Conservation (phyloP, 2,329 filamentous ascomycete species). For the Aureobasidium pullulans region DNA sequence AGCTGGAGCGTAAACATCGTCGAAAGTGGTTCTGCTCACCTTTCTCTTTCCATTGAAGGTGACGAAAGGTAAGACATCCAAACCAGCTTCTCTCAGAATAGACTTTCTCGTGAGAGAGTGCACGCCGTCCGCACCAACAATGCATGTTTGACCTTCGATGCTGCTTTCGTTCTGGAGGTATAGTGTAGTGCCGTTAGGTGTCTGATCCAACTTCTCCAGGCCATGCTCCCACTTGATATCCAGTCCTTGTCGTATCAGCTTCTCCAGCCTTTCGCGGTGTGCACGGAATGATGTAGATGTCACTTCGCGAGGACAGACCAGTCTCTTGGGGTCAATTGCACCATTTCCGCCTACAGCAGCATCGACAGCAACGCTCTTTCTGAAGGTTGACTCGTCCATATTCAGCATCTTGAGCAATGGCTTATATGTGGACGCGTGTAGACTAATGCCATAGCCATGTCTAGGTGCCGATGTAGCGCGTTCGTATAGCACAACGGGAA, state of each 20-base stretch:
- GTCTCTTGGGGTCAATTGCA: slow-evolving; percentile 13
- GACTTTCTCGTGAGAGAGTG: slow-evolving; percentile 29
- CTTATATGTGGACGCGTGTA: slow-evolving; percentile 27
- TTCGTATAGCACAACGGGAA: slow-evolving; percentile 30
- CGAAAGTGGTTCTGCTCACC: slow-evolving; percentile 17
- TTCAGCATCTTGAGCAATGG: slow-evolving; percentile 27
- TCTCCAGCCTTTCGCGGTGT: slow-evolving; percentile 30
- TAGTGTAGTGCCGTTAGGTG: slow-evolving; percentile 3
- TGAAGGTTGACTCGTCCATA: slow-evolving; percentile 28
- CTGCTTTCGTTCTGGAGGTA: slow-evolving; percentile 15
- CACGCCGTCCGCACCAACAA: slow-evolving; percentile 32
- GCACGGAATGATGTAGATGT: slow-evolving; percentile 25
- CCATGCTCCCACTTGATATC: slow-evolving; percentile 29
- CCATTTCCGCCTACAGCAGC: slow-evolving; percentile 22
- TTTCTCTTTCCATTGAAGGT: slow-evolving; percentile 29
- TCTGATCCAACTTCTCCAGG: slow-evolving; percentile 17
- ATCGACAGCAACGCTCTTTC: slow-evolving; percentile 27
- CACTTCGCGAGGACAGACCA: not conserved
- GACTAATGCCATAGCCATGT: slow-evolving; percentile 34
- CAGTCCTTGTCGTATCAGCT: slow-evolving; percentile 28
- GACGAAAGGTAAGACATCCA: slow-evolving; percentile 30
- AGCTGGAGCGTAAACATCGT: slow-evolving; percentile 15
- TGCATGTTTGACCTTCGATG: slow-evolving; percentile 15
- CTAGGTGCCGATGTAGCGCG: slow-evolving; percentile 22
- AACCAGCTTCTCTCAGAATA: slow-evolving; percentile 21